Conservation (phyloP, 495 filamentous ascomycete species). For the Hypoxylon cercidicola region DNA sequence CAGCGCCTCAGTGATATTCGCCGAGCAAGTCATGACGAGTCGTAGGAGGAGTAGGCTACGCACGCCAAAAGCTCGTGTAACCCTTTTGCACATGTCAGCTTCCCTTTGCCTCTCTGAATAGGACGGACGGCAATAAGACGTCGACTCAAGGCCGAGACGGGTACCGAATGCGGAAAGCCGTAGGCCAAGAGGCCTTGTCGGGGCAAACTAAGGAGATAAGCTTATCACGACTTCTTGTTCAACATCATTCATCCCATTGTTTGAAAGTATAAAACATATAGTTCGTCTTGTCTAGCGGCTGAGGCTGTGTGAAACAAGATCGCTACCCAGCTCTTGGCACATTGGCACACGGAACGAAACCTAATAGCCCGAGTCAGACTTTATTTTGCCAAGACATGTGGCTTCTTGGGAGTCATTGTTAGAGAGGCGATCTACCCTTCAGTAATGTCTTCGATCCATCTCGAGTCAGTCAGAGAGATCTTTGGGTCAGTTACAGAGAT, state of each 20-base stretch:
- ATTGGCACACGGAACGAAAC: background rate
- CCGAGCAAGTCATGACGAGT: slow-evolving; percentile 8
- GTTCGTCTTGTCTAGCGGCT: background rate
- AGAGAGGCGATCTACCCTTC: background rate
- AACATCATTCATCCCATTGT: background rate
- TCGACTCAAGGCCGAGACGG: slow-evolving; percentile 21
- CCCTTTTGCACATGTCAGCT: background rate
- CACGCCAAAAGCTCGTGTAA: background rate
- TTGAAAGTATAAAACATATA: background rate
- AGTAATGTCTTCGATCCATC: background rate
- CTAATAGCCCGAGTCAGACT: slow-evolving; percentile 1
- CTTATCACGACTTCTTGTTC: slow-evolving; percentile 26
- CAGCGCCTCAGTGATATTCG: background rate
- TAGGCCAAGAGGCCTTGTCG: slow-evolving; percentile 12
- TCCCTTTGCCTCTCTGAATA: background rate
- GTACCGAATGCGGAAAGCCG: slow-evolving; percentile 10
- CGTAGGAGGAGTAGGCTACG: background rate
- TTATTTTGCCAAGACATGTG: background rate
- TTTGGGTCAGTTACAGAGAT: too few species aligned
- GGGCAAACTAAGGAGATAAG: slow-evolving; percentile 29
- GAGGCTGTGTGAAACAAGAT: slow-evolving; percentile 11
- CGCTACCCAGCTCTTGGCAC: background rate
- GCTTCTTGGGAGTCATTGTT: slow-evolving; percentile 1
- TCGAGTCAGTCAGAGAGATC: background rate
- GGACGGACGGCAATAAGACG: background rate